Percentiles rank a stretch among this genome's conserved stretches.
phyloP scores from a whole-genome alignment of 371 early-diverging fungal genomes.

The Gilbertella persicaria region DNA sequence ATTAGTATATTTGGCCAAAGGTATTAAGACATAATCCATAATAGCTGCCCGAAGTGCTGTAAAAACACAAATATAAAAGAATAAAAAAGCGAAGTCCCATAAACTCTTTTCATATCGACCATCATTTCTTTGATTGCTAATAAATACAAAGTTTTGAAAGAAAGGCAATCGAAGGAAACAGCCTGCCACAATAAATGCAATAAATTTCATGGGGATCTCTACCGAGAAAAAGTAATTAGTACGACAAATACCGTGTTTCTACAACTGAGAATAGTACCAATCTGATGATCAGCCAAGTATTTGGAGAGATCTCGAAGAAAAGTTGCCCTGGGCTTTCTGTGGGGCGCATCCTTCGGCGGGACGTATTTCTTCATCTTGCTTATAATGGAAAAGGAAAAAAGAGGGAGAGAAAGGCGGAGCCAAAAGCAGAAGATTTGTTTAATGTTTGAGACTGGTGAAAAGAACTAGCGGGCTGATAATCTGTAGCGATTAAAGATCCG shows the following conservation, averaged over 20 bases:
- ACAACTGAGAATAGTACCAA: conserved; percentile 20
- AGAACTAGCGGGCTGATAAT: background rate
- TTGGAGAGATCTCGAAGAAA: background rate
- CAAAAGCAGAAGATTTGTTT: background rate
- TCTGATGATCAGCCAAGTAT: conserved; percentile 42
- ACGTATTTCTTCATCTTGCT: conserved; percentile 1
- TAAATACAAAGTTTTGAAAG: conserved; percentile 50
- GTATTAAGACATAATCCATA: conserved; percentile 59
- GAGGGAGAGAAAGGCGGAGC: background rate
- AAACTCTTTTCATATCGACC: conserved; percentile 56
- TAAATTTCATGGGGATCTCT: conserved; percentile 40
- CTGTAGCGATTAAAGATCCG: too few species aligned
- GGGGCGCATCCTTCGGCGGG: background rate
- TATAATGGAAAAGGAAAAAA: conserved; percentile 4
- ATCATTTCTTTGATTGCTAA: conserved; percentile 39
- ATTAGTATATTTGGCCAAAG: conserved; percentile 45
- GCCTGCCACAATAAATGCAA: conserved; percentile 26
- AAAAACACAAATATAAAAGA: conserved; percentile 64
- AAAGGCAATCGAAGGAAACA: conserved; percentile 35
- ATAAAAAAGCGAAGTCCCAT: conserved; percentile 58
- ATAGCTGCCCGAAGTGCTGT: conserved; percentile 59
- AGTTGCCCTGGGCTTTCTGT: background rate
- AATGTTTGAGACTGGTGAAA: background rate
- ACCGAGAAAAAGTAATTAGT: background rate
- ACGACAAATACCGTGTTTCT: background rate